phyloP scores from a whole-genome alignment of 495 filamentous ascomycete species.

The Clavariopsis aquatica region DNA sequence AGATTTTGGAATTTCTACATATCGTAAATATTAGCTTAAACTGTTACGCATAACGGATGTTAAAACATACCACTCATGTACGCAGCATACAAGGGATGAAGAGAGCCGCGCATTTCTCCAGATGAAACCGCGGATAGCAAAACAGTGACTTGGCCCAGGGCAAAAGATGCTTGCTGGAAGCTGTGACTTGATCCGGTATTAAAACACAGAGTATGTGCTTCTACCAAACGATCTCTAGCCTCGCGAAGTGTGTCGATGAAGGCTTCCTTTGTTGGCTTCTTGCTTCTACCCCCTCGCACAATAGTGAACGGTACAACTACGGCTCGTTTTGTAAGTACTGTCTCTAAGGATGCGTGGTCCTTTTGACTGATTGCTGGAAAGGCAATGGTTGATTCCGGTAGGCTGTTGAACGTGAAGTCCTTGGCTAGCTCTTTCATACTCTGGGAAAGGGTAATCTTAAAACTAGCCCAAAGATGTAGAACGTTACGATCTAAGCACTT shows the following conservation, averaged over 20 bases:
- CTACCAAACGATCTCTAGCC: constrained; percentile 61
- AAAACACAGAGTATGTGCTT: constrained; percentile 57
- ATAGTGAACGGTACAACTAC: constrained; percentile 2
- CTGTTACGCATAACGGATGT: not conserved
- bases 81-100: constrained; percentile 60
- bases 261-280: constrained; percentile 44
- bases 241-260: constrained; percentile 61
- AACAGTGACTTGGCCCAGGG: constrained; percentile 63
- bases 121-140: constrained; percentile 62
- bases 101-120: constrained; percentile 47
- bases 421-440: constrained; percentile 67
- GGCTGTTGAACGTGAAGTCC: constrained; percentile 82
- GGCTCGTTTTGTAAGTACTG: not conserved
- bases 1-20: constrained; percentile 63
- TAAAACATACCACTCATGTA: constrained; percentile 52
- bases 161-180: constrained; percentile 56
- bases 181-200: constrained; percentile 50
- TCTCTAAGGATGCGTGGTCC: constrained; percentile 24
- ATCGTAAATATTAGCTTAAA: constrained; percentile 23
- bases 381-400: constrained; percentile 89
- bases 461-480: constrained; percentile 21
- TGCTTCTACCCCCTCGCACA: constrained; percentile 20
- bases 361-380: constrained; percentile 62
- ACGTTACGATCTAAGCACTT: constrained; percentile 11
- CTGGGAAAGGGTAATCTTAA: constrained; percentile 56